A percentile compares a stretch with the other conserved stretches of the same genome.
These are phyloP conservation scores for Diophrys appendiculata DNA, from an alignment of 73 alveolate genomes.

Conservation along the genomic window DNA sequence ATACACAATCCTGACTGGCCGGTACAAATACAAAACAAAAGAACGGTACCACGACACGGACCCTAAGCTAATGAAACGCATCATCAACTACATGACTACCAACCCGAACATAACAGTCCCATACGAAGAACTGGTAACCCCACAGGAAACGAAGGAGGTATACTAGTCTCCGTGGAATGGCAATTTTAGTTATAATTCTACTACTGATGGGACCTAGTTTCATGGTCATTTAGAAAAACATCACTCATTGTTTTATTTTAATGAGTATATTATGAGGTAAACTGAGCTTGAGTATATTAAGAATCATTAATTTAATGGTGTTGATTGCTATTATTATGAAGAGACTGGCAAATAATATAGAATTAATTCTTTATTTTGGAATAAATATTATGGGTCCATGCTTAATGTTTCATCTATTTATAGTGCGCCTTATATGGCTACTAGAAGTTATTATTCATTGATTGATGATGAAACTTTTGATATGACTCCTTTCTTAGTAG, in stretches of 20 bases:
- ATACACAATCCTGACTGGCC: background rate
- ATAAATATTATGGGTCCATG: background rate
- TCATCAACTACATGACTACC: background rate
- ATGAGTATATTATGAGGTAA: background rate
- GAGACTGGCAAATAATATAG: background rate
- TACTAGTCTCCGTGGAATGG: background rate
- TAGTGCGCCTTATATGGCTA: background rate
- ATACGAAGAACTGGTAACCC: background rate
- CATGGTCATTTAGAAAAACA: background rate
- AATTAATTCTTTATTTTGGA: background rate
- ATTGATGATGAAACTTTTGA: background rate
- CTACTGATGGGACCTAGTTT: background rate
- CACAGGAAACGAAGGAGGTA: background rate
- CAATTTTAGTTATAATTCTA: background rate
- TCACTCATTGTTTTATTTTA: no score
- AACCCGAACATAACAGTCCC: background rate
- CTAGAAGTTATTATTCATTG: background rate
- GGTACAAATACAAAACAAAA: background rate
- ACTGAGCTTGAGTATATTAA: background rate
- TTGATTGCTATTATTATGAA: background rate
- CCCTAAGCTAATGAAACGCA: no score
- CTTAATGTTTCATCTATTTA: background rate
- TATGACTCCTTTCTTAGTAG: background rate
- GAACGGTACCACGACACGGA: no score
- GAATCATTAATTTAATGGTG: background rate